phyloP scores from a whole-genome alignment of 2,329 filamentous ascomycete species.

The Fusarium setosum region DNA sequence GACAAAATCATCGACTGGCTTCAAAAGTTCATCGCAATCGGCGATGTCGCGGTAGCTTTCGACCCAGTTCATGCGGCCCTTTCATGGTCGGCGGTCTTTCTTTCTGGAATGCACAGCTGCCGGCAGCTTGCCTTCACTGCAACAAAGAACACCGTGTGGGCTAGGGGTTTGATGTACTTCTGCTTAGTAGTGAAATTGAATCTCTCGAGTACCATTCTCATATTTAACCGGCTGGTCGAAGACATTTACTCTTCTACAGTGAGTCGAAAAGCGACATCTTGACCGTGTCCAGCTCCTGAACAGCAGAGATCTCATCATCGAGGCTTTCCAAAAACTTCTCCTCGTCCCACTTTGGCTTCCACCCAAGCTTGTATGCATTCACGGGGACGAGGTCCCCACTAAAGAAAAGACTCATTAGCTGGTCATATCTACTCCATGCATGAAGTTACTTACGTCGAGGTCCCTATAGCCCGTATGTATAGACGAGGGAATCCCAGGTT shows the following conservation, averaged over 20 bases:
- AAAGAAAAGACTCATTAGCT: not conserved
- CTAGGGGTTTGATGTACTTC: no score
- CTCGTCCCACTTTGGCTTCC: slow-evolving; percentile 24
- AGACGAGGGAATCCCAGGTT: slow-evolving; percentile 43
- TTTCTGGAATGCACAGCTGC: no score
- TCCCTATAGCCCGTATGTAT: slow-evolving; percentile 20
- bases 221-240: no score
- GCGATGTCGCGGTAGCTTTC: not conserved
- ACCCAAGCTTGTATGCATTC: slow-evolving; percentile 17
- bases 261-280: slow-evolving; percentile 21
- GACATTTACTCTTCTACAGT: no score
- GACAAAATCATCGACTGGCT: not conserved
- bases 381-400: slow-evolving; percentile 9
- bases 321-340: slow-evolving; percentile 6
- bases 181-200: no score
- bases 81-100: not conserved
- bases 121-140: no score
- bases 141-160: no score
- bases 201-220: no score
- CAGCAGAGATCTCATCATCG: slow-evolving; percentile 20
- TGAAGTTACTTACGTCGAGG: slow-evolving; percentile 7
- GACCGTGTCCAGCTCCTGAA: slow-evolving; percentile 25
- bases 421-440: not conserved
- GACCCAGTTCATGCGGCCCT: not conserved
- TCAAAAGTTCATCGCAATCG: not conserved